Percentiles rank a stretch among this genome's conserved stretches.
Conservation (phyloP, 2,329 filamentous ascomycete genomes). For the Ceratocystis albifundus region DNA sequence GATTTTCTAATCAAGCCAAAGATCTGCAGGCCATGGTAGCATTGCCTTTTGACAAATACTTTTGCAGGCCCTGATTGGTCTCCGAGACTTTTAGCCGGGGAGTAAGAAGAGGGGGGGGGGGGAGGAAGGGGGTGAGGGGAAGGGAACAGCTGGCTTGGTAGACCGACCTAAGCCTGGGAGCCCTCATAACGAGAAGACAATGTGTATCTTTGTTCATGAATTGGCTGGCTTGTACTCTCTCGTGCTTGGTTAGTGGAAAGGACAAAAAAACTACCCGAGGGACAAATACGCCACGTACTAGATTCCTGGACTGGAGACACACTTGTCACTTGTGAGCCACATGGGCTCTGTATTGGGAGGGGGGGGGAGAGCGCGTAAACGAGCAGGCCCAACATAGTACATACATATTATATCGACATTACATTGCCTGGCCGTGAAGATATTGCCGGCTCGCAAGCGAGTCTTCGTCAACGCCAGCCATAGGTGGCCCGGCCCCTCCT, state of each 20-base stretch:
- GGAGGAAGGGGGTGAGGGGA: neutral
- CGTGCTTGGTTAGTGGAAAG: neutral
- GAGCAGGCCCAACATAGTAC: neutral
- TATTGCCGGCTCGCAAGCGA: neutral
- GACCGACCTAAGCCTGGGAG: neutral
- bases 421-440: neutral
- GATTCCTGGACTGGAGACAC: no score
- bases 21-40: conserved; percentile 2
- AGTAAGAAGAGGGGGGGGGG: neutral
- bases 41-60: conserved; percentile 13
- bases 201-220: neutral
- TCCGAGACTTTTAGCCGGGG: neutral
- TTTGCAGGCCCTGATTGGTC: conserved; percentile 14
- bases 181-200: neutral
- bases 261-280: neutral
- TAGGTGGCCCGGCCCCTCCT: neutral
- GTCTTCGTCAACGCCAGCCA: neutral
- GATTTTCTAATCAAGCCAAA: neutral
- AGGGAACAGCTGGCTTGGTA: neutral
- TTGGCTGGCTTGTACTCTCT: neutral
- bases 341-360: neutral
- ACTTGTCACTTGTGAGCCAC: neutral
- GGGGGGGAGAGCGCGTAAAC: neutral
- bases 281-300: neutral
- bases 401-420: neutral